phyloP scores from a whole-genome alignment of 345 rosid species.

The Hirschfeldia incana region DNA sequence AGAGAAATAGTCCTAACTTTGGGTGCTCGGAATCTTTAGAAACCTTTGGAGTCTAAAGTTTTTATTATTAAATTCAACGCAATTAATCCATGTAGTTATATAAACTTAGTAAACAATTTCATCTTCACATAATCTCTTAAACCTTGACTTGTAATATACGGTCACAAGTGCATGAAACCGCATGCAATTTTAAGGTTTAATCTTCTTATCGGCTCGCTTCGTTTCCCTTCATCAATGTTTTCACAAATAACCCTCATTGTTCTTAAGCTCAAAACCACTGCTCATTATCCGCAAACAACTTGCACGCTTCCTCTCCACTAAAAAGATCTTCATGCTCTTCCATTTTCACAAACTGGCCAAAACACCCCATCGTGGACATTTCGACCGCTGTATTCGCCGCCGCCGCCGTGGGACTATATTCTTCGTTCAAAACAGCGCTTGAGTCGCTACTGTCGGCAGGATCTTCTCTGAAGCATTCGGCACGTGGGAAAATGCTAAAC shows the following conservation, averaged over 20 bases:
- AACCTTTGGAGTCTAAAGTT: not conserved
- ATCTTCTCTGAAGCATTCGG: conserved; percentile 50
- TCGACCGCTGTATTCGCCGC: conserved; percentile 32
- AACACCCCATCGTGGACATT: conserved; percentile 49
- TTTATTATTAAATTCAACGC: not conserved
- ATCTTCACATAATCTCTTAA: not conserved
- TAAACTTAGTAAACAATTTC: not conserved
- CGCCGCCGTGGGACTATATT: conserved; percentile 42
- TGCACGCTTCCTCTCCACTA: conserved; percentile 44
- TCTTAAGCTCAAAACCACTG: conserved; percentile 20
- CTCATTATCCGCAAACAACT: conserved; percentile 43
- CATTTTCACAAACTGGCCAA: conserved; percentile 67
- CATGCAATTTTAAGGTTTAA: conserved; percentile 18
- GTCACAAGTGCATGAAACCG: not conserved
- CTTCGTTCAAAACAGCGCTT: conserved; percentile 84
- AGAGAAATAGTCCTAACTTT: not conserved
- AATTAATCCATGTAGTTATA: not conserved
- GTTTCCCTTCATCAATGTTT: not conserved
- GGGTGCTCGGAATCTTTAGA: not conserved
- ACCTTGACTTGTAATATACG: not conserved
- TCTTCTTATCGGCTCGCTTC: no score
- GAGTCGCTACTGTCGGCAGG: conserved; percentile 75
- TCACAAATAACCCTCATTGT: not conserved
- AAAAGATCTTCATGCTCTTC: conserved; percentile 66
- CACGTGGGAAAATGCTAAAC: conserved; percentile 49